A percentile compares a stretch with the other conserved stretches of the same genome.
Conservation (phyloP, 345 rosid species). For the Euclidium syriacum region DNA sequence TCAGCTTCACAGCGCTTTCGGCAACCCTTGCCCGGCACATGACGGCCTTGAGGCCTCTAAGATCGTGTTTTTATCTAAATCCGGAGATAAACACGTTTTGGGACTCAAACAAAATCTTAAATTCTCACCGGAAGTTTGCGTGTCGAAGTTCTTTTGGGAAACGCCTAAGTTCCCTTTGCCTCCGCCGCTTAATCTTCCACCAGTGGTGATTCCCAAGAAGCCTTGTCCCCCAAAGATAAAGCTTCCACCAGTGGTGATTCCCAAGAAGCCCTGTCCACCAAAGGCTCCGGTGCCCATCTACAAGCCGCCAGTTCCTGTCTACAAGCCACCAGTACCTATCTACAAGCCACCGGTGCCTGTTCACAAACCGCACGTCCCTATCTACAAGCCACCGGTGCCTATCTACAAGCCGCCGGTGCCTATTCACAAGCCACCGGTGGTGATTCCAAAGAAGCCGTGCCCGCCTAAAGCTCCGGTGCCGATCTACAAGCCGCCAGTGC, state of each 20-base stretch:
- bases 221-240: slow-evolving; percentile 27
- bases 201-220: slow-evolving; percentile 25
- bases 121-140: slow-evolving; percentile 53
- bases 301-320: not conserved
- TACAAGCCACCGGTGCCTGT: too few relatives aligned
- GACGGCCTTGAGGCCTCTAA: slow-evolving; percentile 49
- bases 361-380: too few relatives aligned
- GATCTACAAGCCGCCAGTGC: slow-evolving; percentile 16
- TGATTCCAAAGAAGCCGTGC: slow-evolving; percentile 13
- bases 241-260: slow-evolving; percentile 21
- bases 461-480: not conserved
- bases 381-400: not conserved
- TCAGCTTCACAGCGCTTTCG: slow-evolving; percentile 62
- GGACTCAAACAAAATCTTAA: slow-evolving; percentile 53
- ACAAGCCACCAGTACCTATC: not conserved
- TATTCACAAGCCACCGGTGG: not conserved
- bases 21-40: slow-evolving; percentile 50
- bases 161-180: slow-evolving; percentile 25
- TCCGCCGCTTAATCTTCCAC: slow-evolving; percentile 10
- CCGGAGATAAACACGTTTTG: slow-evolving; percentile 36
- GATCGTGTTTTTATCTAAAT: slow-evolving; percentile 39
- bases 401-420: slow-evolving; percentile 2
- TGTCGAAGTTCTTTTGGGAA: slow-evolving; percentile 56
- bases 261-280: slow-evolving; percentile 33
- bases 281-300: slow-evolving; percentile 4